These are phyloP conservation scores for Massarina eburnea DNA, from an alignment of 2,329 filamentous ascomycete species.

Conservation along the genomic window DNA sequence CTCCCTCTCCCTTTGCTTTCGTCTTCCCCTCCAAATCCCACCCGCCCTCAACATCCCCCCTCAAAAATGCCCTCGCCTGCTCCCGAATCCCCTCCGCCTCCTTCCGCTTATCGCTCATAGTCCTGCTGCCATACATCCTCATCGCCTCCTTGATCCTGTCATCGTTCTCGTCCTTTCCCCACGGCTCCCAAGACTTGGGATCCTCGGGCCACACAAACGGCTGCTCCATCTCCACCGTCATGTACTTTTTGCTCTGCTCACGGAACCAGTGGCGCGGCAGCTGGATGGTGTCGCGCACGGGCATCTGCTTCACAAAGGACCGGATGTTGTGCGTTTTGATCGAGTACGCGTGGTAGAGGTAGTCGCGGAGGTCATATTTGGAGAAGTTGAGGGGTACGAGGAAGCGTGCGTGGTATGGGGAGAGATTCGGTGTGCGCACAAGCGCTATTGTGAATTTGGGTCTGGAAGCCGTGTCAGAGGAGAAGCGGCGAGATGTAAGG, in stretches of 20 bases:
- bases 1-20: slow-evolving; percentile 8
- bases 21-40: slow-evolving; percentile 12
- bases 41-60: slow-evolving; percentile 7
- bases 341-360: slow-evolving; percentile 83
- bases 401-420: slow-evolving; percentile 84
- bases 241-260: slow-evolving; percentile 77
- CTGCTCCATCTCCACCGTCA: slow-evolving; percentile 86
- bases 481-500: background rate
- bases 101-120: slow-evolving; percentile 14
- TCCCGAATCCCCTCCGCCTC: slow-evolving; percentile 22
- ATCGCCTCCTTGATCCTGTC: slow-evolving; percentile 31
- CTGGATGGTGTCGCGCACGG: slow-evolving; percentile 57
- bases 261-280: slow-evolving; percentile 64
- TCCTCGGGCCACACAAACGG: slow-evolving; percentile 85
- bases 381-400: slow-evolving; percentile 87
- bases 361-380: slow-evolving; percentile 95
- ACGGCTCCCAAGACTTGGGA: slow-evolving; percentile 58
- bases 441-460: slow-evolving; percentile 81
- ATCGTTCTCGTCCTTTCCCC: slow-evolving; percentile 48
- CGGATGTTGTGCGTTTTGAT: slow-evolving; percentile 71
- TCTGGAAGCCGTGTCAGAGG: slow-evolving; percentile 49
- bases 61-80: slow-evolving; percentile 28
- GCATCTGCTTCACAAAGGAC: slow-evolving; percentile 74
- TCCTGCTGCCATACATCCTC: slow-evolving; percentile 8
- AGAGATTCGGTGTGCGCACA: slow-evolving; percentile 69